A percentile compares a stretch with the other conserved stretches of the same genome.
phyloP scores from a whole-genome alignment of 768 basidiomycete species.

The Lanmaoa rubissima region DNA sequence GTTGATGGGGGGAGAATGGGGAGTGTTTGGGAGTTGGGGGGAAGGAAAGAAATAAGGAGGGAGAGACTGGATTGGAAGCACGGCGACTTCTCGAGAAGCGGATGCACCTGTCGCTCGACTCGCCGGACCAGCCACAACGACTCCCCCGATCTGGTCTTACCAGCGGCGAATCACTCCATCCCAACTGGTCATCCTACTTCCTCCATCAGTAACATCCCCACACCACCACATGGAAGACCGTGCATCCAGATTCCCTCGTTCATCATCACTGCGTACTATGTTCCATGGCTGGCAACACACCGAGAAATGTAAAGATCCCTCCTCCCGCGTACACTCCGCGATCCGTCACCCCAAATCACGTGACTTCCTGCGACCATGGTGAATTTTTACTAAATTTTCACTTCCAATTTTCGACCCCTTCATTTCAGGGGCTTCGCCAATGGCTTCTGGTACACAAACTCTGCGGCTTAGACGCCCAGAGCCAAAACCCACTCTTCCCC shows the following conservation, averaged over 20 bases:
- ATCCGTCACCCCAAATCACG: constrained; percentile 5
- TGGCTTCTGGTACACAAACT: constrained; percentile 48
- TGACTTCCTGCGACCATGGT: background rate
- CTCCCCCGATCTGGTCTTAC: constrained; percentile 31
- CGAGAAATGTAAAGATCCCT: background rate
- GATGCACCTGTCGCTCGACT: constrained; percentile 19
- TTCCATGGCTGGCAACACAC: background rate
- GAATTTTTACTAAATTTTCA: no score
- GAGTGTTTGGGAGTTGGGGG: constrained; percentile 10
- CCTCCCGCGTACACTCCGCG: background rate
- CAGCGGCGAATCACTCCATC: constrained; percentile 26
- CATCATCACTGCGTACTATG: background rate
- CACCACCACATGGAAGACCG: background rate
- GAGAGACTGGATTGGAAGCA: constrained; percentile 25
- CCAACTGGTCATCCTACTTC: constrained; percentile 16
- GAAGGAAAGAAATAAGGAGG: constrained; percentile 29
- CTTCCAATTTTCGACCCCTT: background rate
- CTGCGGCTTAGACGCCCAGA: constrained; percentile 51
- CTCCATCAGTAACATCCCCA: background rate
- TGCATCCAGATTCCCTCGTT: background rate
- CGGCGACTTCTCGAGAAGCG: constrained; percentile 30
- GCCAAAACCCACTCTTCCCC: constrained; percentile 24
- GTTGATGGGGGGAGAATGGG: constrained; percentile 7
- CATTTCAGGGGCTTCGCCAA: constrained; percentile 14
- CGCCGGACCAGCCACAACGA: constrained; percentile 25